phyloP scores from a whole-genome alignment of 352 stramenopile species.

The Globisporangium splendens region DNA sequence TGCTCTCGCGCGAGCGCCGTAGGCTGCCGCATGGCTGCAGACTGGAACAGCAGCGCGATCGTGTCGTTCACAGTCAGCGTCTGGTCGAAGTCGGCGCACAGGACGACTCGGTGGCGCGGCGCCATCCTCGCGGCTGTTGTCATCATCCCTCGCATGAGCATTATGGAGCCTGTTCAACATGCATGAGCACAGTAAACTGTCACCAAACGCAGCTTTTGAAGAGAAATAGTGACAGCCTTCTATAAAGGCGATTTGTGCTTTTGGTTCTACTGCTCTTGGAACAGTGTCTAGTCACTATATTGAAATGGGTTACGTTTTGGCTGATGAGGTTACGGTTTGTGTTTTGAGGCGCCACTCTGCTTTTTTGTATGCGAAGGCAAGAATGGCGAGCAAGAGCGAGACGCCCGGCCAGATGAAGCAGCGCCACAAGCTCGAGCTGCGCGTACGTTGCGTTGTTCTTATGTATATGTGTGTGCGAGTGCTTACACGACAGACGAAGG shows the following conservation, averaged over 20 bases:
- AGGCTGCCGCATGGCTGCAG: conserved; percentile 9
- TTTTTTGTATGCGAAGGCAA: not conserved
- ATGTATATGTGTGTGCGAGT: not conserved
- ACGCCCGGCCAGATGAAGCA: conserved; percentile 81
- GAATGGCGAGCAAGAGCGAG: conserved; percentile 57
- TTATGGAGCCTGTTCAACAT: too few relatives aligned
- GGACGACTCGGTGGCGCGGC: conserved; percentile 19
- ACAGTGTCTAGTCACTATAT: not conserved
- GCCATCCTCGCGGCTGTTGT: not conserved
- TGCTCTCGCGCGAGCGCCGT: not conserved
- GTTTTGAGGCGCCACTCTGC: not conserved
- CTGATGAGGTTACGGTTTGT: not conserved
- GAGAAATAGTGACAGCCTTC: not conserved
- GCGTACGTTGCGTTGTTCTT: conserved; percentile 31
- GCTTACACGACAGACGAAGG: too few relatives aligned
- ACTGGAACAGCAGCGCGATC: conserved; percentile 48
- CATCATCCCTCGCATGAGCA: not conserved
- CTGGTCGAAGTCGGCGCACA: conserved; percentile 75
- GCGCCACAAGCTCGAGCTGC: conserved; percentile 83
- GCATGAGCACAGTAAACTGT: too few relatives aligned
- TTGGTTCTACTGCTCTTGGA: not conserved
- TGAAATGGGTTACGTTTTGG: not conserved
- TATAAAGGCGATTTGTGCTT: not conserved
- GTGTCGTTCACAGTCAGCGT: conserved; percentile 64
- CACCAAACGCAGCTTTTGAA: too few relatives aligned